Conservation (phyloP, 2,329 filamentous ascomycete genomes). For the Tolypocladium tropicale region DNA sequence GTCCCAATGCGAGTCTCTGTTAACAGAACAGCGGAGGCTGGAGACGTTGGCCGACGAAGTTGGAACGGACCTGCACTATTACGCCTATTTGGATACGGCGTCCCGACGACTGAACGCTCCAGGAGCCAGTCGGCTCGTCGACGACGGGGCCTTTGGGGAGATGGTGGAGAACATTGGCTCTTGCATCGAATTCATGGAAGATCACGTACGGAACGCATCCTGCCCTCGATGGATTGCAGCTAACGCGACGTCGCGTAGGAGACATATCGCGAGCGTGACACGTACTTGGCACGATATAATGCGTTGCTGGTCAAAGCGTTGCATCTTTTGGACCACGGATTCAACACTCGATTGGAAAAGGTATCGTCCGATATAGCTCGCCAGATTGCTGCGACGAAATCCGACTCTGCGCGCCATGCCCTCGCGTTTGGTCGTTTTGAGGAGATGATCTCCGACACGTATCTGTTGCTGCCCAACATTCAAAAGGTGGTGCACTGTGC, state of each 20-base stretch:
- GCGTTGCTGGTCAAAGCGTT: constrained; percentile 62
- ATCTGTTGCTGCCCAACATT: constrained; percentile 44
- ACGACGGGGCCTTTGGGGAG: constrained; percentile 74
- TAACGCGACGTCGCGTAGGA: constrained; percentile 35
- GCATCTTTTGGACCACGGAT: constrained; percentile 50
- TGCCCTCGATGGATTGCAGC: not conserved
- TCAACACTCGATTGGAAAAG: constrained; percentile 40
- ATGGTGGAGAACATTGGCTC: constrained; percentile 82
- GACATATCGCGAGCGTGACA: constrained; percentile 75
- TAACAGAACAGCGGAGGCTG: constrained; percentile 71
- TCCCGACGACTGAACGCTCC: constrained; percentile 86
- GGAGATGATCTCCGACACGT: constrained; percentile 46
- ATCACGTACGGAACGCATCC: constrained; percentile 50
- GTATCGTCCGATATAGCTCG: constrained; percentile 43
- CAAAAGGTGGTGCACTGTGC: constrained; percentile 40
- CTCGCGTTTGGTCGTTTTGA: constrained; percentile 50
- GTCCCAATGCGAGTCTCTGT: constrained; percentile 78
- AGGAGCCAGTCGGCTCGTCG: constrained; percentile 75
- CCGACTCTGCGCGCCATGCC: constrained; percentile 48
- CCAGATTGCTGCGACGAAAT: constrained; percentile 44
- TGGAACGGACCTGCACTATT: constrained; percentile 85
- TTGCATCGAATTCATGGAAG: constrained; percentile 86
- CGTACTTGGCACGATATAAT: constrained; percentile 80
- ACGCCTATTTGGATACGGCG: constrained; percentile 84
- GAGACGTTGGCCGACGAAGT: constrained; percentile 74